Conservation (phyloP, 2,329 filamentous ascomycete species). For the Verticillium longisporum region DNA sequence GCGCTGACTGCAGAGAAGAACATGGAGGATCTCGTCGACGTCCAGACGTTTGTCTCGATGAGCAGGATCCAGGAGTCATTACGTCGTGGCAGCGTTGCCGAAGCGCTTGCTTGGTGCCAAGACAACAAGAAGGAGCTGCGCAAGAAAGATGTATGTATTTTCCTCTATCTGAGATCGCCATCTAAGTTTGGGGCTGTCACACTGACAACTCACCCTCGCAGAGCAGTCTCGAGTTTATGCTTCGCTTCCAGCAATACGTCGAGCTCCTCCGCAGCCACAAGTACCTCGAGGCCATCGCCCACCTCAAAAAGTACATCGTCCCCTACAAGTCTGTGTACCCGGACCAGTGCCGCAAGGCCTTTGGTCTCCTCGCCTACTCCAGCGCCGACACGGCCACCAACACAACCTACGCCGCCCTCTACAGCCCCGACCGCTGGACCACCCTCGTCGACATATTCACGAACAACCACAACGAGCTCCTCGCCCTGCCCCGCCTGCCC, state of each 20-base stretch:
- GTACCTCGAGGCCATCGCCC: constrained; percentile 67
- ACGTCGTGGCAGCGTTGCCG: constrained; percentile 60
- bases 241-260: constrained; percentile 91
- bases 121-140: constrained; percentile 91
- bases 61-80: constrained; percentile 71
- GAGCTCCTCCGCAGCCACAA: constrained; percentile 74
- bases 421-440: constrained; percentile 65
- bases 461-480: constrained; percentile 76
- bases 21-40: constrained; percentile 78
- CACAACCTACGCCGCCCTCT: constrained; percentile 50
- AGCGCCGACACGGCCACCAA: constrained; percentile 46
- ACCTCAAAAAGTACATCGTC: constrained; percentile 76
- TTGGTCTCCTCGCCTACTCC: constrained; percentile 71
- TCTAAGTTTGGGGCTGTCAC: not conserved
- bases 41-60: constrained; percentile 81
- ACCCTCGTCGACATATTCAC: constrained; percentile 76
- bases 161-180: no score
- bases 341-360: constrained; percentile 63
- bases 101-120: constrained; percentile 82
- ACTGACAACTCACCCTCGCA: constrained; percentile 21
- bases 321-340: constrained; percentile 64
- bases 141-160: constrained; percentile 64
- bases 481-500: constrained; percentile 74
- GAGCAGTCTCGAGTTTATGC: constrained; percentile 85
- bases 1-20: constrained; percentile 67